Conservation (phyloP, 2,329 filamentous ascomycete species). For the Parafenestella ontariensis region DNA sequence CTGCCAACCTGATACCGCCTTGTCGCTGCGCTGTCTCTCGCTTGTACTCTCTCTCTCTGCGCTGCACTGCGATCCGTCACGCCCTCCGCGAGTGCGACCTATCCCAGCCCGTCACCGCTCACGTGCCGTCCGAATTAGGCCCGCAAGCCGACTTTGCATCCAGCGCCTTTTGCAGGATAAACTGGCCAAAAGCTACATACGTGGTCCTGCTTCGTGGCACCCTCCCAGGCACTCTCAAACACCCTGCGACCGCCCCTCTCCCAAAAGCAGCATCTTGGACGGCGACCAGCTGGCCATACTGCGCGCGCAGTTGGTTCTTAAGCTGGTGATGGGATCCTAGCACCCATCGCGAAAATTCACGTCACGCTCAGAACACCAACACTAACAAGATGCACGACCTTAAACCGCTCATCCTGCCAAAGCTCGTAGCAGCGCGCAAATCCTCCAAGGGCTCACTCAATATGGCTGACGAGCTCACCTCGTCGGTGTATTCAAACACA, state of each 20-base stretch:
- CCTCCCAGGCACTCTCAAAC: constrained; percentile 37
- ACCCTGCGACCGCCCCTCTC: constrained; percentile 39
- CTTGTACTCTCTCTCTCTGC: constrained; percentile 3
- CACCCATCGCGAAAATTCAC: constrained; percentile 36
- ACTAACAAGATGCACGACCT: constrained; percentile 47
- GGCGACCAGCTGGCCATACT: constrained; percentile 23
- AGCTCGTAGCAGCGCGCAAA: constrained; percentile 48
- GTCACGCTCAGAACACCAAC: constrained; percentile 29
- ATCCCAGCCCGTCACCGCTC: constrained; percentile 32
- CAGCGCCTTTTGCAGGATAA: constrained; percentile 30
- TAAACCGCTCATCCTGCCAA: constrained; percentile 49
- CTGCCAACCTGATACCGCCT: constrained; percentile 20
- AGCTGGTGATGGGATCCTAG: constrained; percentile 48
- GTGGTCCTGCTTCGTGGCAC: constrained; percentile 51
- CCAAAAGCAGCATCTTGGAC: constrained; percentile 27
- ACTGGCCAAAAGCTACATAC: constrained; percentile 41
- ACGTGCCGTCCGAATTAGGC: constrained; percentile 42
- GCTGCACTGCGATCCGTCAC: constrained; percentile 5
- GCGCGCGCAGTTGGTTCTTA: constrained; percentile 31
- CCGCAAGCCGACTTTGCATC: constrained; percentile 31
- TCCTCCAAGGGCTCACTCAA: constrained; percentile 44
- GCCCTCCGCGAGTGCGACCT: constrained; percentile 26
- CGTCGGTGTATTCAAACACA: constrained; percentile 43
- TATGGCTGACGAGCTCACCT: constrained; percentile 40
- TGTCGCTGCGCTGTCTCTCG: constrained; percentile 23